Evolutionary conservation across 2,329 filamentous ascomycete genomes (phyloP).

Genomic region (Xylariomycetidae sp.): DNA sequence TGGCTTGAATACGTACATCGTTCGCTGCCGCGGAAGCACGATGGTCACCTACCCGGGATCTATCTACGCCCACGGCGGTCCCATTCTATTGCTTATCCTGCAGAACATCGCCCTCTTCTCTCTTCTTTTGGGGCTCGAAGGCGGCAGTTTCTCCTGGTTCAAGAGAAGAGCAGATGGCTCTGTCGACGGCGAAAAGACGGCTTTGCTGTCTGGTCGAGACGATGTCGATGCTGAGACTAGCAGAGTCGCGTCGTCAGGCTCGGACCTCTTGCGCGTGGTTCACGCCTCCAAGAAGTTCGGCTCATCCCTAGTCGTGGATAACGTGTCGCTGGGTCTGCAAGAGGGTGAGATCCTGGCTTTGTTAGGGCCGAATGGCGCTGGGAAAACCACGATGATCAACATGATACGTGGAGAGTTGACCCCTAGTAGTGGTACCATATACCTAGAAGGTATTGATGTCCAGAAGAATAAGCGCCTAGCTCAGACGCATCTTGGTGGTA

Average conservation of each 20-base stretch:
- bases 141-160: conserved; percentile 44
- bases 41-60: conserved; percentile 43
- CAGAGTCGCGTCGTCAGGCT: conserved; percentile 22
- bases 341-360: conserved; percentile 67
- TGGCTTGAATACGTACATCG: conserved; percentile 56
- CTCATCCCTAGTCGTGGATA: conserved; percentile 58
- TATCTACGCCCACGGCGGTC: conserved; percentile 60
- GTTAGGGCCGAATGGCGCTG: conserved; percentile 71
- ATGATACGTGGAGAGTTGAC: conserved; percentile 68
- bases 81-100: conserved; percentile 60
- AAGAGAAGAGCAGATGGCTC: conserved; percentile 8
- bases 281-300: conserved; percentile 65
- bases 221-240: conserved; percentile 24
- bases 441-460: conserved; percentile 62
- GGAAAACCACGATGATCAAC: conserved; percentile 67
- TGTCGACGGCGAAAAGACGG: conserved; percentile 21
- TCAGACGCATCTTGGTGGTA: conserved; percentile 53
- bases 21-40: conserved; percentile 46
- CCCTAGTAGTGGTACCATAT: conserved; percentile 59
- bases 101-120: conserved; percentile 55
- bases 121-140: conserved; percentile 62
- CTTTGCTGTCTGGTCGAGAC: conserved; percentile 12
- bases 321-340: conserved; percentile 64
- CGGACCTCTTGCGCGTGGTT: conserved; percentile 52
- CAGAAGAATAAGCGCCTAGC: conserved; percentile 57